Base-by-base conservation (phyloP, 2,329 filamentous ascomycete species). In the Diplodia scrobiculata region DNA sequence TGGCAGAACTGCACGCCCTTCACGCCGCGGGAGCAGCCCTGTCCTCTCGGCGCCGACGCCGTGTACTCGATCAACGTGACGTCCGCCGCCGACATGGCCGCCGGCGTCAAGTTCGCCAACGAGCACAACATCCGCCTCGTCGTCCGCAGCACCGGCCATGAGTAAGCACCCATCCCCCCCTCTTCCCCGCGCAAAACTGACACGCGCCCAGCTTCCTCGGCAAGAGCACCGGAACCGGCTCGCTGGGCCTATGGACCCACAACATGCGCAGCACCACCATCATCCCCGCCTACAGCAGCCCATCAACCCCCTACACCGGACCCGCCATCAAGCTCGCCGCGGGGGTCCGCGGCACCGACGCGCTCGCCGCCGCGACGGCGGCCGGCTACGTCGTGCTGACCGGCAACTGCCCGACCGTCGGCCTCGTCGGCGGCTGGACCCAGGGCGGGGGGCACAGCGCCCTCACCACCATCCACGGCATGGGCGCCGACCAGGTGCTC, bases 91-190 rank as follows among this genome's bases (percentile, higher is more conserved):
- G 71, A 74, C 48, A 58, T 72, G 2, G 48, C 66, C 3, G 67
- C 68, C 25, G 68, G 69, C n/a, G 65, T 76, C 11, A 47, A 65
- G 14, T 77, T 77, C 38, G 72, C 73, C 41, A 70, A 70, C 29
- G 51, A 72, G 25, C 72, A 76, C 62, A 72, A 71, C 3, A 72
- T 78, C 29, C 74, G 75, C 2, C 58, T 77, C 0, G 75, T 75
- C 2, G 75, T 78, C 63, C 75, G 76, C 62, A 77, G 76, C 38
- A 77, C 74, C 0, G 75, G 76, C 1, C 76, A 77, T 55, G 75
- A 77, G 60, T 78, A 76, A 62, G 73, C 38, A n/a, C 9, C 29
- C 5, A 9, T 2, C 38, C 17, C 0, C 5, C 17, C 1, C n/a
- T 17, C 14, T 2, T 9, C 38, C 5, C 38, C 38, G 7, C 38